These are phyloP conservation scores for Endogone sp. DNA, from an alignment of 192 early-diverging fungal species.

Conservation along the genomic window DNA sequence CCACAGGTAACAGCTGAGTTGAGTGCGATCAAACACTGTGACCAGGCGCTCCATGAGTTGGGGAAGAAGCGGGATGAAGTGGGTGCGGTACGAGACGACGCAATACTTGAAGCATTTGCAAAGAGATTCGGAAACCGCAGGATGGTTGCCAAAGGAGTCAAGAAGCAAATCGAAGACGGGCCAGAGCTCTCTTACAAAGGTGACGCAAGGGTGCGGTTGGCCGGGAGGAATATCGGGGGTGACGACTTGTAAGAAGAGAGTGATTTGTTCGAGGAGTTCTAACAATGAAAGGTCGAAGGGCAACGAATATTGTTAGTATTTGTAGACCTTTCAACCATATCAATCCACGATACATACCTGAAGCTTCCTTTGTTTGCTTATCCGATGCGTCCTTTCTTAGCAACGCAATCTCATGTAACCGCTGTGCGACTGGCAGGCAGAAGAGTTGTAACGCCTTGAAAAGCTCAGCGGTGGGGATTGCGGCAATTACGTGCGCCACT, in stretches of 20 bases:
- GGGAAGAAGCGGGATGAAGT: conserved; percentile 53
- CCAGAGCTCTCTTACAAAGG: conserved; percentile 68
- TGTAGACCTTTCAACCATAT: no score
- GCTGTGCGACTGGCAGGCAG: conserved; percentile 67
- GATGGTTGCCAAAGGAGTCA: conserved; percentile 41
- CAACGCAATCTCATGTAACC: conserved; percentile 63
- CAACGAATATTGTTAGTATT: neutral
- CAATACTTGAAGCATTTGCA: conserved; percentile 54
- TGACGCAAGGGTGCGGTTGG: conserved; percentile 61
- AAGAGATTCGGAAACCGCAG: conserved; percentile 43
- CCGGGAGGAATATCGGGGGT: conserved; percentile 38
- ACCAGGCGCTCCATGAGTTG: conserved; percentile 60
- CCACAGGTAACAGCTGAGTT: conserved; percentile 78
- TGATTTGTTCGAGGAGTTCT: conserved; percentile 54
- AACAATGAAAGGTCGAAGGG: no score
- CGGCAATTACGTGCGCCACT: conserved; percentile 84
- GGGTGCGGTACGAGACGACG: conserved; percentile 49
- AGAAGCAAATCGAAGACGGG: conserved; percentile 62
- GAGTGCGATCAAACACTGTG: conserved; percentile 62
- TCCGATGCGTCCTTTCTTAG: conserved; percentile 33
- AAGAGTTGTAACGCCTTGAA: conserved; percentile 66
- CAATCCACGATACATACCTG: conserved; percentile 28
- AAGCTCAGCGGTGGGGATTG: conserved; percentile 60
- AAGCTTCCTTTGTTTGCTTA: conserved; percentile 27
- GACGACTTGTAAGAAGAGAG: conserved; percentile 55